Evolutionary conservation across 176 grass and related monocot genomes (phyloP).

Genomic region (Chrysopogon serrulatus): DNA sequence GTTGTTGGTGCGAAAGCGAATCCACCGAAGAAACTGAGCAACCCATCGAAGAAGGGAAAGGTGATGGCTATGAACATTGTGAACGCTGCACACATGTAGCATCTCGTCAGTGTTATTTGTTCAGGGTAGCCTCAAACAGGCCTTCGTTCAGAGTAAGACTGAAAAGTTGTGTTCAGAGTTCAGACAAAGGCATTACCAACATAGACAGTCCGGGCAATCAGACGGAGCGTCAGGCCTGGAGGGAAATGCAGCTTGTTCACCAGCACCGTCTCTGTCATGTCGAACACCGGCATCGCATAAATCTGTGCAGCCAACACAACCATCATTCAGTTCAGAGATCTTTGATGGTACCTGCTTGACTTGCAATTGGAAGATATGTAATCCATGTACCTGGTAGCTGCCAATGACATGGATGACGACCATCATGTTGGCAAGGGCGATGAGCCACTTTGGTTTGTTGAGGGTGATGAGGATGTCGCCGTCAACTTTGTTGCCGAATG

Average conservation of each 20-base stretch:
- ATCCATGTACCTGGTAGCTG: constrained; percentile 4
- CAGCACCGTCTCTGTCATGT: constrained; percentile 92
- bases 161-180: background rate
- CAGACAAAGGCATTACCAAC: constrained; percentile 55
- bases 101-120: constrained; percentile 2
- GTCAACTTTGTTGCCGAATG: constrained; percentile 34
- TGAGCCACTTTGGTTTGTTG: no score
- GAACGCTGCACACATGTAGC: constrained; percentile 46
- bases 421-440: constrained; percentile 94
- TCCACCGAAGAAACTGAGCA: constrained; percentile 92
- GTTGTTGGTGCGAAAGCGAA: constrained; percentile 81
- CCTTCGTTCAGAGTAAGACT: background rate
- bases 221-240: constrained; percentile 60
- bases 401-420: constrained; percentile 89
- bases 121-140: background rate
- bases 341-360: constrained; percentile 19
- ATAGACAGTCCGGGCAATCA: constrained; percentile 56
- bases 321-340: background rate
- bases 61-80: constrained; percentile 92
- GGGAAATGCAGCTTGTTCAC: constrained; percentile 71
- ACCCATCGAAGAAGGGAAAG: constrained; percentile 69
- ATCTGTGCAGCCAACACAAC: constrained; percentile 29
- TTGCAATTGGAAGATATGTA: background rate
- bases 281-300: constrained; percentile 93
- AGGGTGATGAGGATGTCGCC: constrained; percentile 66